Evolutionary conservation across 1,284 basidiomycete species (phyloP).

Genomic region (Boletus semigastroideus): DNA sequence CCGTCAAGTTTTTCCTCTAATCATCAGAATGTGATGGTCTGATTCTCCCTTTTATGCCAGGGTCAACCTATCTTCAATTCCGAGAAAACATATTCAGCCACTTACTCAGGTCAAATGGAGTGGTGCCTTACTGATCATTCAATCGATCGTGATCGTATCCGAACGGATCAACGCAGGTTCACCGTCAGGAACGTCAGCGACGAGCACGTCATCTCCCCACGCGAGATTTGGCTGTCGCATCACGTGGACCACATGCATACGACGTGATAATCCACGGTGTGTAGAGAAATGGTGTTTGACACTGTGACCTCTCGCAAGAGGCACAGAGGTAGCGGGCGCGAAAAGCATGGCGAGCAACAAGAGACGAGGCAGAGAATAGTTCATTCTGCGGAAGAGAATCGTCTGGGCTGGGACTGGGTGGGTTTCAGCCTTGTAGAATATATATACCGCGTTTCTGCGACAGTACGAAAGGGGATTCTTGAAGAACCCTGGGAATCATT

Average conservation of each 20-base stretch:
- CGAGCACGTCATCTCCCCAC: neutral
- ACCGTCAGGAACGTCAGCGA: conserved; percentile 2
- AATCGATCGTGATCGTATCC: neutral
- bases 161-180: neutral
- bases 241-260: neutral
- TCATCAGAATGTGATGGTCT: neutral
- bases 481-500: neutral
- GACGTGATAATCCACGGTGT: conserved; percentile 6
- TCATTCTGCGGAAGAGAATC: neutral
- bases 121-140: conserved; percentile 5
- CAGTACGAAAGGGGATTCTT: neutral
- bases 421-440: neutral
- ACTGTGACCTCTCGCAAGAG: conserved; percentile 1
- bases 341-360: conserved; percentile 3
- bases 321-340: neutral
- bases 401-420: neutral
- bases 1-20: neutral
- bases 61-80: neutral
- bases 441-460: neutral
- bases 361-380: neutral
- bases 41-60: neutral
- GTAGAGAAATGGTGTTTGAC: neutral
- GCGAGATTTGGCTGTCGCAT: conserved; percentile 5
- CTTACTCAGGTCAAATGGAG: neutral
- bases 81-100: neutral